Percentiles rank a stretch among this genome's conserved stretches.
These are phyloP conservation scores for Xenoacremonium recifei DNA, from an alignment of 2,329 filamentous ascomycete species.

Conservation along the genomic window DNA sequence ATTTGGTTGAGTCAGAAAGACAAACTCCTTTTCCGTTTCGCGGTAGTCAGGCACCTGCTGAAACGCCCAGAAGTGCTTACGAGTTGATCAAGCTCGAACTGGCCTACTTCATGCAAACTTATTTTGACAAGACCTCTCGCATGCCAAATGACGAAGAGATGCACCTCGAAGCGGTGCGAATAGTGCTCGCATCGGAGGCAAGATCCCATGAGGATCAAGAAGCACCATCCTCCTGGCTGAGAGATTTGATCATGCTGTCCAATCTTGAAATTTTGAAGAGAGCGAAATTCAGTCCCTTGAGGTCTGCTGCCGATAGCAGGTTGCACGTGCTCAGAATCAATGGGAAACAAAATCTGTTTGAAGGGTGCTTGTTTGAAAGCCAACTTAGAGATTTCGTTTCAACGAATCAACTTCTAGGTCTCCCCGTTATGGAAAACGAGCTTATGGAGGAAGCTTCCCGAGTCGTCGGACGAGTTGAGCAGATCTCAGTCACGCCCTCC, in stretches of 20 bases:
- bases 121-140: slow-evolving; percentile 8
- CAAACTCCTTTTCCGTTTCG: slow-evolving; percentile 16
- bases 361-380: slow-evolving; percentile 25
- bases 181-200: slow-evolving; percentile 20
- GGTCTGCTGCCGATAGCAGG: slow-evolving; percentile 21
- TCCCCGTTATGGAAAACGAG: slow-evolving; percentile 14
- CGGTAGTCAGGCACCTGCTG: slow-evolving; percentile 13
- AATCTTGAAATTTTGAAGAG: slow-evolving; percentile 10
- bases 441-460: slow-evolving; percentile 20
- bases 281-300: slow-evolving; percentile 24
- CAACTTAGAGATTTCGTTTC: slow-evolving; percentile 19
- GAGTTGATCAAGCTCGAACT: slow-evolving; percentile 20
- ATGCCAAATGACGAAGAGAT: slow-evolving; percentile 18
- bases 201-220: background rate
- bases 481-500: slow-evolving; percentile 15
- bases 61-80: slow-evolving; percentile 19
- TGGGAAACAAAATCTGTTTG: slow-evolving; percentile 28
- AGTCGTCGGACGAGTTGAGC: slow-evolving; percentile 18
- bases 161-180: slow-evolving; percentile 15
- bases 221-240: slow-evolving; percentile 15
- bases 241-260: slow-evolving; percentile 18
- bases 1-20: slow-evolving; percentile 19
- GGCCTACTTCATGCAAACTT: slow-evolving; percentile 17
- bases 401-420: slow-evolving; percentile 5
- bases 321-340: slow-evolving; percentile 23